Conservation (phyloP, 768 basidiomycete genomes). For the Brasilioporus rufonigricans region DNA sequence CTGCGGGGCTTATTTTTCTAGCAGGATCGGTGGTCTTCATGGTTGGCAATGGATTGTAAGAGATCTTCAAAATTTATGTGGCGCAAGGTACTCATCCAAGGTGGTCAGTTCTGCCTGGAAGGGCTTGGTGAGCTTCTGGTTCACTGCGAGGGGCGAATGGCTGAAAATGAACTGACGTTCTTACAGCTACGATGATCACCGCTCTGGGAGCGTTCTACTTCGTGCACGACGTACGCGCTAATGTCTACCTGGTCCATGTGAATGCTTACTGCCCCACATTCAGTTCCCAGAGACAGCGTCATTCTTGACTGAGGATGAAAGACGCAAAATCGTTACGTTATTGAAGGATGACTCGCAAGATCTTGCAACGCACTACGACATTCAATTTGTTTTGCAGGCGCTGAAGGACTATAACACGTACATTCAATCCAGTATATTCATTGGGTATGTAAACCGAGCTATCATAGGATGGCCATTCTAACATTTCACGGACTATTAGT, state of each 20-base stretch:
- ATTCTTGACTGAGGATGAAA: neutral
- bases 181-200: neutral
- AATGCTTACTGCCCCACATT: neutral
- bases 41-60: neutral
- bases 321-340: slow-evolving; percentile 5
- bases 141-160: neutral
- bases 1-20: no score
- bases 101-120: neutral
- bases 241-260: neutral
- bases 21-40: neutral
- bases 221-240: neutral
- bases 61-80: neutral
- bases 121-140: neutral
- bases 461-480: neutral
- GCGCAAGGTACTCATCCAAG: neutral
- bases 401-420: slow-evolving; percentile 43
- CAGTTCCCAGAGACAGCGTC: neutral
- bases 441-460: slow-evolving; percentile 30
- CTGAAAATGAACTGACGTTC: neutral
- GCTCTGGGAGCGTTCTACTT: neutral
- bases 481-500: slow-evolving; percentile 19
- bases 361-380: slow-evolving; percentile 44
- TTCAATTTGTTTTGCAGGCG: slow-evolving; percentile 48
- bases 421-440: slow-evolving; percentile 35
- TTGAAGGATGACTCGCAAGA: slow-evolving; percentile 45